Evolutionary conservation across 441 rosid species (phyloP).

Genomic region (Eruca vesicaria): DNA sequence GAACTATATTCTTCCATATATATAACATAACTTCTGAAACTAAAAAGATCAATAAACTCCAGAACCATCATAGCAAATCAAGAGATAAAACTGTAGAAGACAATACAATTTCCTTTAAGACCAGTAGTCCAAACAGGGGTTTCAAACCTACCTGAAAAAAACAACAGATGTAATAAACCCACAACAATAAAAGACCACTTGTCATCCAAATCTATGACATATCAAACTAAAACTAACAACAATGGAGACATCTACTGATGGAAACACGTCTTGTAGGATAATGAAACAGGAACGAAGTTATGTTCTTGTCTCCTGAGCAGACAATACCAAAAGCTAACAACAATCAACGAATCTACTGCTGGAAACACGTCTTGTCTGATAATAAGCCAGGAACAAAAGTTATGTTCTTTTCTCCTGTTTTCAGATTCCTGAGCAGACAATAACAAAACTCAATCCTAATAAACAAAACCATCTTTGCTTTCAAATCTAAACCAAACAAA

Average conservation of each 20-base stretch:
- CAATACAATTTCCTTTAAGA: background rate
- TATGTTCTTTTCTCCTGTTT: too few relatives aligned
- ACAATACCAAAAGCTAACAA: background rate
- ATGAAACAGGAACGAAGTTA: background rate
- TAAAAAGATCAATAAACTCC: background rate
- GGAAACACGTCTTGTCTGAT: background rate
- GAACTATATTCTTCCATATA: background rate
- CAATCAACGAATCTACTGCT: background rate
- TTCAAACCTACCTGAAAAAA: conserved; percentile 5
- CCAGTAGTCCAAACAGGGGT: background rate
- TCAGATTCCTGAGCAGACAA: background rate
- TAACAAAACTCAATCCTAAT: background rate
- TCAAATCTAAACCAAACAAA: background rate
- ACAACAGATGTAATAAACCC: background rate
- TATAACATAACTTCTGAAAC: background rate
- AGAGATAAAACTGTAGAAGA: background rate
- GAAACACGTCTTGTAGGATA: background rate
- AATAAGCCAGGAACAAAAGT: background rate
- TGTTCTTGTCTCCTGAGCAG: background rate
- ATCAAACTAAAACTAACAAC: background rate
- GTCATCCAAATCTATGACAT: conserved; percentile 14
- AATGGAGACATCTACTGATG: background rate
- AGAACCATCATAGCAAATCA: background rate
- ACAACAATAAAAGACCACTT: background rate
- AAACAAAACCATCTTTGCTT: background rate